phyloP scores from a whole-genome alignment of 371 early-diverging fungal genomes.

The Quaeritorhiza haematococci region DNA sequence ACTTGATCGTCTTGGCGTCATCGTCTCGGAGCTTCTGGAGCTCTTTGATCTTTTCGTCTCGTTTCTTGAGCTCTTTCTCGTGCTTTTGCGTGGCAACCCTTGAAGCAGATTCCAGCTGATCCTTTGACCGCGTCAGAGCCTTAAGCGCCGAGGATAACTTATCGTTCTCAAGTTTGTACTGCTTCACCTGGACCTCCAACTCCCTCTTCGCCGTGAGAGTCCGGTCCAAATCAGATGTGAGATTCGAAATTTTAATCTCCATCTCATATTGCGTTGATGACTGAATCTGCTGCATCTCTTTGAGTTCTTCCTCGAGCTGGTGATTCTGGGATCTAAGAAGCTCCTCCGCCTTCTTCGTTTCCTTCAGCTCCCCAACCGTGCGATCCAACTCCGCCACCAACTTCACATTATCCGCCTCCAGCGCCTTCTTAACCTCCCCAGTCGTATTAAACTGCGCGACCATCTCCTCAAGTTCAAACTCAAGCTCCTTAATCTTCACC shows the following conservation, averaged over 20 bases:
- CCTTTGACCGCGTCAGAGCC: slow-evolving; percentile 31
- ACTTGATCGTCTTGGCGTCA: slow-evolving; percentile 26
- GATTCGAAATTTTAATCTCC: slow-evolving; percentile 17
- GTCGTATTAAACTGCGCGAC: slow-evolving; percentile 35
- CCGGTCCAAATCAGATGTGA: slow-evolving; percentile 16
- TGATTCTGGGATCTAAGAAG: slow-evolving; percentile 5
- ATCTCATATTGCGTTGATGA: slow-evolving; percentile 28
- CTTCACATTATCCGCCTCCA: slow-evolving; percentile 26
- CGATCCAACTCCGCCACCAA: slow-evolving; percentile 28
- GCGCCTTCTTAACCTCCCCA: slow-evolving; percentile 30
- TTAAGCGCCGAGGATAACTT: slow-evolving; percentile 28
- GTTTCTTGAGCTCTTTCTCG: slow-evolving; percentile 28
- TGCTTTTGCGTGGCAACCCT: slow-evolving; percentile 27
- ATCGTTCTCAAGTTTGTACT: slow-evolving; percentile 4
- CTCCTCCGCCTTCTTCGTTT: slow-evolving; percentile 19
- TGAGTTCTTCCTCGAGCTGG: slow-evolving; percentile 30
- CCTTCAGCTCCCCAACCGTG: slow-evolving; percentile 16
- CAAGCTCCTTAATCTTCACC: slow-evolving; percentile 31
- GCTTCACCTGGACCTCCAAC: slow-evolving; percentile 21
- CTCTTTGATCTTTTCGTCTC: slow-evolving; percentile 32
- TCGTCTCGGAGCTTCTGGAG: slow-evolving; percentile 22
- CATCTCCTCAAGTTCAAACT: slow-evolving; percentile 43
- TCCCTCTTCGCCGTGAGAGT: slow-evolving; percentile 20
- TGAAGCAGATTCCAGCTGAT: slow-evolving; percentile 32
- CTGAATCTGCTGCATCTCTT: slow-evolving; percentile 14